Evolutionary conservation across 495 filamentous ascomycete genomes (phyloP).

Genomic region (Aspergillus leporis): DNA sequence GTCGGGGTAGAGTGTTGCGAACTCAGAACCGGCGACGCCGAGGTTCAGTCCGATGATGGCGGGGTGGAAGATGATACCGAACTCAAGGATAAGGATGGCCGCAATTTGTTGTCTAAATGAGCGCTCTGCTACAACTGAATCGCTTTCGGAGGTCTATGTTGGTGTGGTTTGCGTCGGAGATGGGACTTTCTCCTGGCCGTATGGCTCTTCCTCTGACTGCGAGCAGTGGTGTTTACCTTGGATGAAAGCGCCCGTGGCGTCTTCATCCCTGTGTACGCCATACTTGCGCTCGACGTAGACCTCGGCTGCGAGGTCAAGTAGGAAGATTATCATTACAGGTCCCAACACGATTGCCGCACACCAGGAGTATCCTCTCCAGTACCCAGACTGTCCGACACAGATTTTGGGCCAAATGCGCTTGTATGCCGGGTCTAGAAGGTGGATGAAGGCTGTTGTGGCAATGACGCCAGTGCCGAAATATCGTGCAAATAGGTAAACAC

Average conservation of each 20-base stretch:
- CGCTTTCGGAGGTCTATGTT: background rate
- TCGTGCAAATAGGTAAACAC: slow-evolving; percentile 68
- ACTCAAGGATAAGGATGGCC: slow-evolving; percentile 56
- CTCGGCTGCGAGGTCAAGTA: slow-evolving; percentile 43
- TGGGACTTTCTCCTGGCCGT: background rate
- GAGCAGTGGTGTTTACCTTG: background rate
- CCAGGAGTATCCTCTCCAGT: slow-evolving; percentile 47
- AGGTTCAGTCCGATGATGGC: slow-evolving; percentile 73
- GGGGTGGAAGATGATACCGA: slow-evolving; percentile 71
- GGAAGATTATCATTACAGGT: slow-evolving; percentile 33
- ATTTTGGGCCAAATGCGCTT: slow-evolving; percentile 48
- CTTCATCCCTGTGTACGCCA: slow-evolving; percentile 33
- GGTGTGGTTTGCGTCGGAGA: background rate
- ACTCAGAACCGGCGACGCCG: slow-evolving; percentile 61
- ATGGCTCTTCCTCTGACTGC: background rate
- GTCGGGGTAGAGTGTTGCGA: slow-evolving; percentile 64
- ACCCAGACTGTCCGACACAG: slow-evolving; percentile 51
- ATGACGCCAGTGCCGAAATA: slow-evolving; percentile 74
- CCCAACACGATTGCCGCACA: slow-evolving; percentile 37
- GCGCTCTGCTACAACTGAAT: slow-evolving; percentile 8
- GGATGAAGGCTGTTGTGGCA: slow-evolving; percentile 66
- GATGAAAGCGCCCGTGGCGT: slow-evolving; percentile 22
- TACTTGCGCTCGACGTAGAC: slow-evolving; percentile 53
- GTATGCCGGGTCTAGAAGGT: slow-evolving; percentile 54
- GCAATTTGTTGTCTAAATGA: slow-evolving; percentile 34